Evolutionary conservation across 2,329 filamentous ascomycete genomes (phyloP).

Genomic region (Sporothrix euskadiensis): DNA sequence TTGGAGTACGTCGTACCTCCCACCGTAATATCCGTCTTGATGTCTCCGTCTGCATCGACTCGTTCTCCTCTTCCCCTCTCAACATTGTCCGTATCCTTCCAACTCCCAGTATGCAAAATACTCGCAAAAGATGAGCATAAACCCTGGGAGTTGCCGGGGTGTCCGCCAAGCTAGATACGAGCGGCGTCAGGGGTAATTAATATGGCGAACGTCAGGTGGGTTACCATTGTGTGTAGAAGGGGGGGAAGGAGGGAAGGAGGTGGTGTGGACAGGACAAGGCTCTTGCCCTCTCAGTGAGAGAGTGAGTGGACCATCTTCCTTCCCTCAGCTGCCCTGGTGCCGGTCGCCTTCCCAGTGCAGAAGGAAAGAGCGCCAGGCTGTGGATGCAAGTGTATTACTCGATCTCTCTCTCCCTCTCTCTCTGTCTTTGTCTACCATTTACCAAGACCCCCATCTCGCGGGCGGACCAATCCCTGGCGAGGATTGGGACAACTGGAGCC

Average conservation of each 20-base stretch:
- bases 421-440: not conserved
- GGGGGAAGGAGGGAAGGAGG: not conserved
- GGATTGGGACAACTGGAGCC: not conserved
- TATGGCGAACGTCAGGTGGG: conserved; percentile 8
- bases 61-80: not conserved
- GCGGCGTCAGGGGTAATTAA: conserved; percentile 19
- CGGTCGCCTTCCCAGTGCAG: conserved; percentile 18
- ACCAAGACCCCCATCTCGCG: not conserved
- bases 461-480: not conserved
- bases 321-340: conserved; percentile 8
- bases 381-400: not conserved
- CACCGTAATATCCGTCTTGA: not conserved
- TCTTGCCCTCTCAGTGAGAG: not conserved
- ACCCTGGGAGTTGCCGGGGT: conserved; percentile 11
- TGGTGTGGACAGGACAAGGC: not conserved
- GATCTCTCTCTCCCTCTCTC: not conserved
- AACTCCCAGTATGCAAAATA: conserved; percentile 21
- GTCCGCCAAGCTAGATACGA: conserved; percentile 14
- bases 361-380: conserved; percentile 16
- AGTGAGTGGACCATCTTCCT: not conserved
- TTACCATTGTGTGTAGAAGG: conserved; percentile 13
- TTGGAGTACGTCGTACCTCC: not conserved
- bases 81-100: not conserved
- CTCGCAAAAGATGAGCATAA: not conserved
- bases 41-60: not conserved